Conservation (phyloP, 2,329 filamentous ascomycete genomes). For the Fusarium sp. region DNA sequence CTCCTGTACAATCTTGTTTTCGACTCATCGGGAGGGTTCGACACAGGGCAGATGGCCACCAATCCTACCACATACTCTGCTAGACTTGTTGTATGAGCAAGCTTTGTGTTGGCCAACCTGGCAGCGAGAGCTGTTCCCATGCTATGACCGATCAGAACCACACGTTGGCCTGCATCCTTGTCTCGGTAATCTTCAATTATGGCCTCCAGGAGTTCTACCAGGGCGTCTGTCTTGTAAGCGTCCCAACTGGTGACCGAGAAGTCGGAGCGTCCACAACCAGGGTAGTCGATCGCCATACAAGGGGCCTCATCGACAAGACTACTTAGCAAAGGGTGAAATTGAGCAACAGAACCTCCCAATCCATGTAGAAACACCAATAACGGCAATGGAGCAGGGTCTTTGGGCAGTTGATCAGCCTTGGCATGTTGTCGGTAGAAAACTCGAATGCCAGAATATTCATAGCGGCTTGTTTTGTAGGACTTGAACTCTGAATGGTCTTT, state of each 20-base stretch:
- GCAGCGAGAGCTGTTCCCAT: conserved; percentile 87
- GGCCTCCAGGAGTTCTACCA: conserved; percentile 79
- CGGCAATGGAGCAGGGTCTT: conserved; percentile 79
- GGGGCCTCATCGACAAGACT: conserved; percentile 86
- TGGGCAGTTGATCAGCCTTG: conserved; percentile 84
- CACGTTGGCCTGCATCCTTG: conserved; percentile 72
- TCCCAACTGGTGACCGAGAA: conserved; percentile 79
- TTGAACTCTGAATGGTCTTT: conserved; percentile 79
- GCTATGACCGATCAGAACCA: conserved; percentile 89
- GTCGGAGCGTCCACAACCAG: conserved; percentile 86
- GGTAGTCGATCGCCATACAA: conserved; percentile 86
- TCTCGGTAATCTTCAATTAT: conserved; percentile 82
- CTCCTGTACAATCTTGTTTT: conserved; percentile 61
- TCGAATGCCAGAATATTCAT: conserved; percentile 81
- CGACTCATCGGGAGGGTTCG: conserved; percentile 70
- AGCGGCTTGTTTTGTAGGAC: conserved; percentile 77
- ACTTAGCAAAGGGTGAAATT: conserved; percentile 85
- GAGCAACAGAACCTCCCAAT: conserved; percentile 89
- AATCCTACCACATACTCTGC: conserved; percentile 78
- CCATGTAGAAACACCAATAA: conserved; percentile 93
- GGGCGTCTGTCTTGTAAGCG: conserved; percentile 82
- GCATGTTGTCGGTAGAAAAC: conserved; percentile 87
- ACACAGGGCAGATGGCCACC: conserved; percentile 83
- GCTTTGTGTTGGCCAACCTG: conserved; percentile 68
- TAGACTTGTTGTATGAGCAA: conserved; percentile 64